Percentiles rank a stretch among this genome's conserved stretches.
phyloP scores from a whole-genome alignment of 352 stramenopile genomes.

The Phytophthora melonis region DNA sequence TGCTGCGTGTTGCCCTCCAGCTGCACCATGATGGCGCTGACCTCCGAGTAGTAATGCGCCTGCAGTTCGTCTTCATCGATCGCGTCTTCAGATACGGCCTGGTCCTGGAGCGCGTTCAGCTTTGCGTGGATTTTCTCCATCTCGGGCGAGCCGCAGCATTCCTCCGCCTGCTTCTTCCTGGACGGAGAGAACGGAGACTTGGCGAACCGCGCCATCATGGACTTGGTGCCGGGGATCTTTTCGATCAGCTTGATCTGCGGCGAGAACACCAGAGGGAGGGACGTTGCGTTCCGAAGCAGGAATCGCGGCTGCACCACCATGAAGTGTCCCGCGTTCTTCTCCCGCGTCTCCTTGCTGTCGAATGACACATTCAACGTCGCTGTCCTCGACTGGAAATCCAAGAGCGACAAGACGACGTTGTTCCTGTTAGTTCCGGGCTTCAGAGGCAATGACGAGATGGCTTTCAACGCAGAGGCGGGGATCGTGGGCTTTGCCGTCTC shows the following conservation, averaged over 20 bases:
- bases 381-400: slow-evolving; percentile 66
- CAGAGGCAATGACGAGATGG: slow-evolving; percentile 25
- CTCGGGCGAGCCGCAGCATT: slow-evolving; percentile 67
- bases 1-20: slow-evolving; percentile 65
- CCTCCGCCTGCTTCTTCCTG: slow-evolving; percentile 49
- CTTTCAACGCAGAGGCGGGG: slow-evolving; percentile 12
- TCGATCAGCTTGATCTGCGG: slow-evolving; percentile 59
- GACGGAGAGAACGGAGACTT: slow-evolving; percentile 59
- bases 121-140: slow-evolving; percentile 82
- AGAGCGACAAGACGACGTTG: slow-evolving; percentile 54
- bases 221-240: slow-evolving; percentile 66
- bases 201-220: slow-evolving; percentile 51
- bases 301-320: slow-evolving; percentile 76
- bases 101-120: slow-evolving; percentile 60
- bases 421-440: slow-evolving; percentile 31
- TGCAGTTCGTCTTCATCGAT: slow-evolving; percentile 58
- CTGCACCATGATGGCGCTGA: slow-evolving; percentile 68
- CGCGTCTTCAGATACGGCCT: slow-evolving; percentile 34
- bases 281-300: slow-evolving; percentile 69
- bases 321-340: slow-evolving; percentile 57
- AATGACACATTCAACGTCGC: slow-evolving; percentile 75
- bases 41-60: slow-evolving; percentile 79
- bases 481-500: slow-evolving; percentile 6
- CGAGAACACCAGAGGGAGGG: slow-evolving; percentile 61
- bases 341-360: slow-evolving; percentile 52